Evolutionary conservation across 805 yeast genomes (phyloP), one percentile per base, ranked within the genome.

Genomic region (Ogataea henricii): DNA sequence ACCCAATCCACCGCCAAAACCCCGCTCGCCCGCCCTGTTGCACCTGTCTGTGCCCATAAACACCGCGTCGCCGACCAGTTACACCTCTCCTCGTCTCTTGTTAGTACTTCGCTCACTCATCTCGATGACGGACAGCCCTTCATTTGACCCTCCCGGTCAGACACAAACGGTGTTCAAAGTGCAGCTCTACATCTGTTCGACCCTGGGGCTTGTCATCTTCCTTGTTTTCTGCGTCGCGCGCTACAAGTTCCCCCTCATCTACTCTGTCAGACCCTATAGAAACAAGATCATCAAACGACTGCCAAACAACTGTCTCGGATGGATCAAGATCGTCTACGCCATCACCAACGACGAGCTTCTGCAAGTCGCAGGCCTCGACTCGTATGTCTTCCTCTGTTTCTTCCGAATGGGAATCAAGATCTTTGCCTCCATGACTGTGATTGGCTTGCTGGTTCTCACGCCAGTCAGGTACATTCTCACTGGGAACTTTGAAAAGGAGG

Each of bases 121-220:
- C 34, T n/a, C n/a, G n/a, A 30, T 30, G 34, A n/a, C 34, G 17
- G 34, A 30, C 26, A 68, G 74, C 5, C 74, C 76, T 17, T 66
- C 69, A 20, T 67, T 70, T 46, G 77, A 76, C 54, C 76, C 76
- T 2, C 52, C 67, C 22, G 56, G 58, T 7, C 70, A 67, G 33
- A 70, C 77, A 35, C 83, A 78, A 60, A 71, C 82, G n/a, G 81
- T 81, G 43, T 81, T 81, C 63, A 72, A 71, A 40, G 77, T 81
- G 12, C 86, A 81, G 58, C 63, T 81, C 41, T 66, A 69, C 48
- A 67, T 81, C 33, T 79, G 83, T 50, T 57, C 74, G 2, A 58
- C 70, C 40, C 59, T 75, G n/a, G 85, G 85, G 0, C 27, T 68
- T 6, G 49, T 70, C 9, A 70, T 79, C 21, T 78, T 81, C 49